Percentiles rank a stretch among this genome's conserved stretches.
phyloP scores from a whole-genome alignment of 2,329 filamentous ascomycete genomes.

The Parastagonospora nodorum region DNA sequence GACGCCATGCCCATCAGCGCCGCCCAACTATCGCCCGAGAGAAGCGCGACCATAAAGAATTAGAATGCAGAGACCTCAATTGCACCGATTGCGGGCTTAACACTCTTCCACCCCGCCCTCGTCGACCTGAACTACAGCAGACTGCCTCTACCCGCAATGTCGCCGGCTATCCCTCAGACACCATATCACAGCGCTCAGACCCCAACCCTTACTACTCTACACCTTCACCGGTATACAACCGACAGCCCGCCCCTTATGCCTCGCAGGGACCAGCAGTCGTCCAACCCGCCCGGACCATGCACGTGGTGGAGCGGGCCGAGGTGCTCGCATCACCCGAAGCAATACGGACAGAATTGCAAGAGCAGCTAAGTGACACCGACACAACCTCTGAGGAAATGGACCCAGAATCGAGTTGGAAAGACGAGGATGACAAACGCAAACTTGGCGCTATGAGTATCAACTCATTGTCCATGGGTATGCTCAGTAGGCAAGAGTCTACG shows the following conservation, averaged over 20 bases:
- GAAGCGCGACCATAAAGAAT: conserved; percentile 14
- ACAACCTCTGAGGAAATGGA: too few relatives aligned
- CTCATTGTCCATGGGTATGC: too few relatives aligned
- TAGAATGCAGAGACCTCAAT: conserved; percentile 42
- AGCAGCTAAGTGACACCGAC: too few relatives aligned
- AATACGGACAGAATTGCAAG: too few relatives aligned
- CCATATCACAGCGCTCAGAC: conserved; percentile 39
- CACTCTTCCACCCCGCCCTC: conserved; percentile 9
- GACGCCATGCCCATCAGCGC: conserved; percentile 11
- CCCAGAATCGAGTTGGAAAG: too few relatives aligned
- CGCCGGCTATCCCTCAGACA: conserved; percentile 28
- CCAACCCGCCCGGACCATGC: conserved; percentile 34
- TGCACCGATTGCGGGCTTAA: conserved; percentile 36
- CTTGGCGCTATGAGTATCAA: too few relatives aligned
- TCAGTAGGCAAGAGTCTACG: too few relatives aligned
- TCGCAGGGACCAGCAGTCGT: conserved; percentile 33
- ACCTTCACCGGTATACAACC: conserved; percentile 34
- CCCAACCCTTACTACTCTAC: conserved; percentile 32
- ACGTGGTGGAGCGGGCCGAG: too few relatives aligned
- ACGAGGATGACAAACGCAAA: too few relatives aligned
- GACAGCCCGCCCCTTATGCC: conserved; percentile 22
- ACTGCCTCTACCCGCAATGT: conserved; percentile 38
- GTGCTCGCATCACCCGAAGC: too few relatives aligned
- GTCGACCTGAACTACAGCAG: conserved; percentile 21
- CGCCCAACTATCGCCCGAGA: conserved; percentile 20